phyloP scores from a whole-genome alignment of 2,329 filamentous ascomycete species.

The Alternaria atra region DNA sequence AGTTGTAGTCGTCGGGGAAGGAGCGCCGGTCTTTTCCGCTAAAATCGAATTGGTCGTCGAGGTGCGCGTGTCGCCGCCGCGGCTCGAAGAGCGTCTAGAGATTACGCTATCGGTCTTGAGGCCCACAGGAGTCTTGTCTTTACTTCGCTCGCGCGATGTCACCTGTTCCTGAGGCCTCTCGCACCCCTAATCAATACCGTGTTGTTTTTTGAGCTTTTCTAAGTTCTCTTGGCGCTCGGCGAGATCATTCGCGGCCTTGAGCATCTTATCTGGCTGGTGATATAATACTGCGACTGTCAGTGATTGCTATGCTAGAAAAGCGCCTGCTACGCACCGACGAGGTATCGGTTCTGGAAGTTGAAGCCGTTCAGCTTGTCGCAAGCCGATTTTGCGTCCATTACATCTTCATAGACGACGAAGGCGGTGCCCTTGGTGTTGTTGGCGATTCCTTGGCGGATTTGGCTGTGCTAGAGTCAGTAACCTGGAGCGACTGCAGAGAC shows the following conservation, averaged over 20 bases:
- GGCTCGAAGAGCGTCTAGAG: conserved; percentile 38
- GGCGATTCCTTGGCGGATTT: conserved; percentile 98
- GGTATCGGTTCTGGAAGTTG: conserved; percentile 99
- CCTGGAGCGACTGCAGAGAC: not conserved
- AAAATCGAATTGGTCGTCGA: conserved; percentile 38
- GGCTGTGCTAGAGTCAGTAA: conserved; percentile 64
- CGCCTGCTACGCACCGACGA: conserved; percentile 75
- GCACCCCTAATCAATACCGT: conserved; percentile 88
- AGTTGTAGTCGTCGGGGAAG: conserved; percentile 22
- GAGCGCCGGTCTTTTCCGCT: conserved; percentile 33
- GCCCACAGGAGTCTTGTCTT: conserved; percentile 48
- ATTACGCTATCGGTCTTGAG: conserved; percentile 44
- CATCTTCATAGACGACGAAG: conserved; percentile 99
- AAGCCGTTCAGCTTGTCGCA: conserved; percentile 99
- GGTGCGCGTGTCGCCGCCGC: conserved; percentile 28
- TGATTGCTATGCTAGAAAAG: conserved; percentile 10
- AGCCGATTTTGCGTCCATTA: conserved; percentile 97
- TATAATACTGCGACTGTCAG: conserved; percentile 66
- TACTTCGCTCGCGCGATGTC: conserved; percentile 43
- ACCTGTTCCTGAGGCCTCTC: conserved; percentile 59
- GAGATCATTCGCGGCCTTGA: conserved; percentile 90
- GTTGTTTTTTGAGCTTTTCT: conserved; percentile 96
- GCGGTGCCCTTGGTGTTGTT: conserved; percentile 98
- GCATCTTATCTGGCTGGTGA: conserved; percentile 80
- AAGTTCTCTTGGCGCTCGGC: conserved; percentile 94